Percentiles rank a stretch among this genome's conserved stretches.
Conservation (phyloP, 371 early-diverging fungal species). For the Cokeromyces recurvatus region DNA sequence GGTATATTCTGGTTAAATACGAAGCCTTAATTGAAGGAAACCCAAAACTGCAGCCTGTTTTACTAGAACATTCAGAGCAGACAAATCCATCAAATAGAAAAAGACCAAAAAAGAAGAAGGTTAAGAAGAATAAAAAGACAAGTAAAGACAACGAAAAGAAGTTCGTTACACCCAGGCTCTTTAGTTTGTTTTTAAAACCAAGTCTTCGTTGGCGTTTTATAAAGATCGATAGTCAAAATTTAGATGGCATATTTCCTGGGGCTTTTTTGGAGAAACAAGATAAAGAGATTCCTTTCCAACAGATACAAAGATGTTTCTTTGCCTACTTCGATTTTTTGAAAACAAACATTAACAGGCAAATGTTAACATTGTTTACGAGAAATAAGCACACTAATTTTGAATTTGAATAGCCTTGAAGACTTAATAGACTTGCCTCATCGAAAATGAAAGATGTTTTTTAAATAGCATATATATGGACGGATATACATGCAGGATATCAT, state of each 20-base stretch:
- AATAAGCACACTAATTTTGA: background rate
- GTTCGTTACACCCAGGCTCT: background rate
- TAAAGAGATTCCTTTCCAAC: background rate
- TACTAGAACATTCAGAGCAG: background rate
- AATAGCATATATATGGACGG: background rate
- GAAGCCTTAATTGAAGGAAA: background rate
- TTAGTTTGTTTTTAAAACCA: background rate
- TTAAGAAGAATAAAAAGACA: no score
- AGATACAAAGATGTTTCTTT: background rate
- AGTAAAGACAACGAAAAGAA: no score
- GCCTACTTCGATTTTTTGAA: background rate
- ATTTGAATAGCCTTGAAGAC: background rate
- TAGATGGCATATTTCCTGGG: no score
- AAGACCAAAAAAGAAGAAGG: no score
- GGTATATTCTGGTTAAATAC: background rate
- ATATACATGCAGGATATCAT: background rate
- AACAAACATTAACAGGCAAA: background rate
- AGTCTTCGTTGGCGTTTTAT: background rate
- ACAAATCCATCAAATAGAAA: no score
- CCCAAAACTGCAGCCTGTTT: background rate
- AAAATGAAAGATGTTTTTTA: slow-evolving; percentile 1
- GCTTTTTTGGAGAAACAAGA: background rate
- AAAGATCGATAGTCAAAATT: background rate
- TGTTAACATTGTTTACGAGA: background rate
- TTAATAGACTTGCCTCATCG: background rate